phyloP scores from a whole-genome alignment of 345 rosid genomes.

The Salix exigua region DNA sequence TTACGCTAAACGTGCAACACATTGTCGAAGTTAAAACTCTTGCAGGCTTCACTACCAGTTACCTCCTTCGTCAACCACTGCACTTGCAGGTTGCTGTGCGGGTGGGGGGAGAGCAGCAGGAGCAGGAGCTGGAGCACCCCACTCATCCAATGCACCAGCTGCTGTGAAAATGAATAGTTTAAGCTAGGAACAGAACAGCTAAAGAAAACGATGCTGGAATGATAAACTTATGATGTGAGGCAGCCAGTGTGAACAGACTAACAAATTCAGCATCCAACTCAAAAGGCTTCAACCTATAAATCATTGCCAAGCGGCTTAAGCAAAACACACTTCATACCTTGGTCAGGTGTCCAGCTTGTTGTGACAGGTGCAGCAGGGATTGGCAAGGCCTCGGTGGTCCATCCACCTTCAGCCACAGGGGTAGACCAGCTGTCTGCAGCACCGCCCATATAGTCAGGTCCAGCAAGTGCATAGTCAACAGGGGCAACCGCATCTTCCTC shows the following conservation, averaged over 20 bases:
- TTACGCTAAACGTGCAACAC: neutral
- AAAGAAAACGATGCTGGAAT: neutral
- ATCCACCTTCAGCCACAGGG: slow-evolving; percentile 44
- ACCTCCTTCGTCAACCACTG: neutral
- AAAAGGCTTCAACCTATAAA: neutral
- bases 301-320: neutral
- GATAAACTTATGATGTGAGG: neutral
- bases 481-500: slow-evolving; percentile 24
- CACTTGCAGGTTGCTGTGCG: neutral
- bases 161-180: neutral
- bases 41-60: neutral
- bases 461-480: slow-evolving; percentile 26
- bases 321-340: slow-evolving; percentile 4
- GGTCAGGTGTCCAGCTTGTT: slow-evolving; percentile 36
- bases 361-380: slow-evolving; percentile 51
- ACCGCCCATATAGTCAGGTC: slow-evolving; percentile 30
- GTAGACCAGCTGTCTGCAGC: slow-evolving; percentile 47
- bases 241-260: neutral
- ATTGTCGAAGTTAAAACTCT: neutral
- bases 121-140: neutral
- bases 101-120: neutral
- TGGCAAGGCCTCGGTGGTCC: slow-evolving; percentile 48
- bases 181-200: neutral
- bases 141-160: neutral
- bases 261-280: neutral